Evolutionary conservation across 2,329 filamentous ascomycete genomes (phyloP).

Genomic region (Alternaria longipes): DNA sequence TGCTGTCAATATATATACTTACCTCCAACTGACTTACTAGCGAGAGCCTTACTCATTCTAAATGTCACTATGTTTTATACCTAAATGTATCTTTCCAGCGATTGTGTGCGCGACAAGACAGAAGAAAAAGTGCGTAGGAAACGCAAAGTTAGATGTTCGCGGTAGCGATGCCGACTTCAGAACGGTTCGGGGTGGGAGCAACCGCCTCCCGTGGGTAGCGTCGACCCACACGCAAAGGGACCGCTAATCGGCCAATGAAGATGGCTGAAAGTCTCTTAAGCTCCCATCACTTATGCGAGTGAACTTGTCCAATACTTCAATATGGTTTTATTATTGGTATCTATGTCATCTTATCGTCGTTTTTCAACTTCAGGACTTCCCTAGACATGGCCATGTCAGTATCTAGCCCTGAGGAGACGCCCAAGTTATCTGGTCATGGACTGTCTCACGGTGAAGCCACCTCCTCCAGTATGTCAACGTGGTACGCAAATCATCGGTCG

Average conservation of each 20-base stretch:
- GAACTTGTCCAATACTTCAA: not conserved
- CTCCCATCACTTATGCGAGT: not conserved
- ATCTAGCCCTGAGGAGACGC: not conserved
- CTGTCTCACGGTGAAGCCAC: not conserved
- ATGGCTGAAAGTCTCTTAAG: not conserved
- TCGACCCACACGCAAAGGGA: not conserved
- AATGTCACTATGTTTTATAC: not conserved
- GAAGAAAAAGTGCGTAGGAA: not conserved
- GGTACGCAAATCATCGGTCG: not conserved
- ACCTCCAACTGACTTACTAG: not conserved
- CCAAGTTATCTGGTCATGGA: not conserved
- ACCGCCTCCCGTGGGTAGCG: not conserved
- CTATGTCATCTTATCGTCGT: not conserved
- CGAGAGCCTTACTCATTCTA: not conserved
- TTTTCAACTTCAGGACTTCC: not conserved
- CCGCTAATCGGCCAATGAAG: not conserved
- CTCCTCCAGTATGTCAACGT: not conserved
- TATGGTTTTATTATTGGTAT: slow-evolving; percentile 5
- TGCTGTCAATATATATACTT: not conserved
- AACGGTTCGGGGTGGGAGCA: not conserved
- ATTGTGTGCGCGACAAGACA: not conserved
- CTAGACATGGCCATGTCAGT: not conserved
- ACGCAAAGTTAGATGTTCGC: not conserved
- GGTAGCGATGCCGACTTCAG: not conserved
- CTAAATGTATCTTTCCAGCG: not conserved